Evolutionary conservation across 1,284 basidiomycete species (phyloP).

Genomic region (Cerrena zonata): DNA sequence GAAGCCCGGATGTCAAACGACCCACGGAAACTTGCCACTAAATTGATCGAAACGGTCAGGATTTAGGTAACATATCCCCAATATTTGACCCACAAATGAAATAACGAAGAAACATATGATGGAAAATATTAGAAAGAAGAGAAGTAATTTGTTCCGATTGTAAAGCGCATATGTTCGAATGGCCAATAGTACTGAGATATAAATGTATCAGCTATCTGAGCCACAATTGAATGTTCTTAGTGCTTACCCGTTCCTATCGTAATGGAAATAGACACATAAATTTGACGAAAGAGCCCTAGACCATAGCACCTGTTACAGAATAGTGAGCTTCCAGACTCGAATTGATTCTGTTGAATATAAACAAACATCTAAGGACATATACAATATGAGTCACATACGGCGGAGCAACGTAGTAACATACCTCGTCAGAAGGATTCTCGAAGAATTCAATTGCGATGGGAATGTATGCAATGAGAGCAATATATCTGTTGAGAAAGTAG

Average conservation of each 20-base stretch:
- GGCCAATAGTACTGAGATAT: background rate
- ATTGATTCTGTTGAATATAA: background rate
- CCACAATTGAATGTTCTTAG: background rate
- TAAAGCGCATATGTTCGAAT: background rate
- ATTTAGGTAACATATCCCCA: no score
- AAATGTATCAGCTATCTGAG: background rate
- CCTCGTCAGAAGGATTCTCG: background rate
- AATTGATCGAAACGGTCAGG: no score
- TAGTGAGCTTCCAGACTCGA: background rate
- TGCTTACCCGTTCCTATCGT: background rate
- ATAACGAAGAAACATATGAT: background rate
- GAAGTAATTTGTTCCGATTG: background rate
- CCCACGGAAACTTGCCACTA: background rate
- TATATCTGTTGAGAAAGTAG: constrained; percentile 37
- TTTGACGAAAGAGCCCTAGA: background rate
- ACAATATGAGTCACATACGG: background rate
- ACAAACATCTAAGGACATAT: background rate
- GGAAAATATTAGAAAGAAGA: background rate
- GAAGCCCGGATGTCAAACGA: background rate
- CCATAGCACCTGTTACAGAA: background rate
- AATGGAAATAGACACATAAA: background rate
- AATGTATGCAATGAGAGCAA: constrained; percentile 26
- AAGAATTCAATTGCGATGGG: constrained; percentile 28
- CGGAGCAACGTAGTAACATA: background rate
- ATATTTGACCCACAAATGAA: background rate